A percentile compares a stretch with the other conserved stretches of the same genome.
These are phyloP conservation scores for Stachybotrys chartarum DNA, from an alignment of 2,329 filamentous ascomycete genomes.

Conservation along the genomic window DNA sequence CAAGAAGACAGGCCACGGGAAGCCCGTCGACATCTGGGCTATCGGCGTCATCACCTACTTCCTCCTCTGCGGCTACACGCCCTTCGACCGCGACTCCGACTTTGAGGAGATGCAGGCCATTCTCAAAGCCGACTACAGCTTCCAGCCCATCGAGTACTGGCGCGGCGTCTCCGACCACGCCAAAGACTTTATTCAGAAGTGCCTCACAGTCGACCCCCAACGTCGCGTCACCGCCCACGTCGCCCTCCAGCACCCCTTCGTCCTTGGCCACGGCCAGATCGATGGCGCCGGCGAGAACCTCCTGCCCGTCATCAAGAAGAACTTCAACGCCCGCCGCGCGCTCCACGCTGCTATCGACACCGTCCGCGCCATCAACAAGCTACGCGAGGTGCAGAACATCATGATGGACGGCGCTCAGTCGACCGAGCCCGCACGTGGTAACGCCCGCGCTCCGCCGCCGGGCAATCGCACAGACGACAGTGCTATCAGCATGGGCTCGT, in stretches of 20 bases:
- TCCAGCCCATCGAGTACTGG: conserved; percentile 94
- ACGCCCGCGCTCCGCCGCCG: conserved; percentile 9
- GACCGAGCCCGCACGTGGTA: conserved; percentile 38
- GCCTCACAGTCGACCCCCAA: conserved; percentile 82
- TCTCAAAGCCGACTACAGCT: conserved; percentile 90
- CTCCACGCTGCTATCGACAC: conserved; percentile 66
- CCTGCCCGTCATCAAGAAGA: conserved; percentile 64
- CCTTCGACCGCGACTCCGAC: conserved; percentile 94
- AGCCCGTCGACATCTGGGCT: conserved; percentile 97
- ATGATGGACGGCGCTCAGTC: conserved; percentile 56
- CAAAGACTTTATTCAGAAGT: conserved; percentile 86
- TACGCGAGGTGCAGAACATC: conserved; percentile 54
- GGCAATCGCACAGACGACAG: conserved; percentile 35
- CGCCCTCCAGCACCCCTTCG: conserved; percentile 59
- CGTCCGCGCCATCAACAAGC: conserved; percentile 63
- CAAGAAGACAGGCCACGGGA: conserved; percentile 96
- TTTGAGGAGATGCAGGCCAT: conserved; percentile 99
- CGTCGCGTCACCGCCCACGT: conserved; percentile 88
- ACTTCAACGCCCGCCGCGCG: conserved; percentile 64
- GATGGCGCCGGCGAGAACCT: conserved; percentile 52
- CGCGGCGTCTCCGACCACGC: conserved; percentile 79
- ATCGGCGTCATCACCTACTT: conserved; percentile 99
- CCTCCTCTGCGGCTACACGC: conserved; percentile 93
- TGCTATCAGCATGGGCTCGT: conserved; percentile 29
- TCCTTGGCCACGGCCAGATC: conserved; percentile 43